Percentiles rank a stretch among this genome's conserved stretches.
These are phyloP conservation scores for Melaleuca quinquenervia DNA, from an alignment of 345 rosid genomes.

Conservation along the genomic window DNA sequence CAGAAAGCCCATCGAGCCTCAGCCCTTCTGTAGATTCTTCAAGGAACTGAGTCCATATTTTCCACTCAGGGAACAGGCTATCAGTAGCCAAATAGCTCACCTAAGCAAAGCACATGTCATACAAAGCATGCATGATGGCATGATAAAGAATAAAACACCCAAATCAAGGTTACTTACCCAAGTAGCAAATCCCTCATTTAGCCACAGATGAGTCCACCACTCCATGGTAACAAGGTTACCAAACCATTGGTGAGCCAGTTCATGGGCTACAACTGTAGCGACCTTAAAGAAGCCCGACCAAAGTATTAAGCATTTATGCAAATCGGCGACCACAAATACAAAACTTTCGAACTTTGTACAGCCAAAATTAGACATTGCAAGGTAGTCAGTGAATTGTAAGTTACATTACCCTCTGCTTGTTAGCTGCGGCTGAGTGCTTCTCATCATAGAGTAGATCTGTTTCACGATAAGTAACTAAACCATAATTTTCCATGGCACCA, in stretches of 20 bases:
- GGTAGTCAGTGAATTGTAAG: not conserved
- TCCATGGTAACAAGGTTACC: slow-evolving; percentile 99
- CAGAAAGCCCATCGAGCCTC: slow-evolving; percentile 84
- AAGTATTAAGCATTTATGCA: not conserved
- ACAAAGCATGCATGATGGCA: not conserved
- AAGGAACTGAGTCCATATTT: slow-evolving; percentile 96
- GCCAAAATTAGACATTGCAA: not conserved
- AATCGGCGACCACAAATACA: not conserved
- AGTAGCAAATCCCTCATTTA: slow-evolving; percentile 98
- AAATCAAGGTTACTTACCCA: slow-evolving; percentile 47
- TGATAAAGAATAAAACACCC: not conserved
- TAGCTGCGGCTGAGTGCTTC: slow-evolving; percentile 91
- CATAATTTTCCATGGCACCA: slow-evolving; percentile 99
- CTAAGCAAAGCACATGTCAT: slow-evolving; percentile 21
- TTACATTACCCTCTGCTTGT: slow-evolving; percentile 74
- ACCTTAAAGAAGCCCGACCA: slow-evolving; percentile 38
- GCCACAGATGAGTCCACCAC: slow-evolving; percentile 99
- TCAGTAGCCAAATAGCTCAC: slow-evolving; percentile 94
- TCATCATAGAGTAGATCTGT: slow-evolving; percentile 88
- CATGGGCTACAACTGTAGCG: slow-evolving; percentile 95
- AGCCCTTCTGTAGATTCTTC: slow-evolving; percentile 75
- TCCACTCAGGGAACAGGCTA: slow-evolving; percentile 91
- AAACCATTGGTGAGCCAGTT: slow-evolving; percentile 98
- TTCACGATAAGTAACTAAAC: slow-evolving; percentile 91
- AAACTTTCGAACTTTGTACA: not conserved